phyloP scores from a whole-genome alignment of 2,329 filamentous ascomycete species.

The Thermoascus crustaceus region DNA sequence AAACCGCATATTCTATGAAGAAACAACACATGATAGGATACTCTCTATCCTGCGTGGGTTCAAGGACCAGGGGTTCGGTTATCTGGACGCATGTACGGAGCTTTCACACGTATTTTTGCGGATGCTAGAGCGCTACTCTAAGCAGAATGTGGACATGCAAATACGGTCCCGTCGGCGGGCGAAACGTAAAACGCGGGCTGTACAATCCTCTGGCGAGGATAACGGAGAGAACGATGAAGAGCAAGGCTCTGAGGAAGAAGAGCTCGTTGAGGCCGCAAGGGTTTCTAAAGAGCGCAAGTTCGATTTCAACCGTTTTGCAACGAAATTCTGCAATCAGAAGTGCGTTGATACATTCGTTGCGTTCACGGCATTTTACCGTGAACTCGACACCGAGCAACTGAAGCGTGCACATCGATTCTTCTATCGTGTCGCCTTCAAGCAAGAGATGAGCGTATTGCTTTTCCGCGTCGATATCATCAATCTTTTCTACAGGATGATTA shows the following conservation, averaged over 20 bases:
- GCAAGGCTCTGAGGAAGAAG: slow-evolving; percentile 60
- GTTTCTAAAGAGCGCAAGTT: slow-evolving; percentile 81
- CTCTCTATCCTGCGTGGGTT: slow-evolving; percentile 74
- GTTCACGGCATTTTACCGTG: slow-evolving; percentile 71
- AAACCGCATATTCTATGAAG: slow-evolving; percentile 96
- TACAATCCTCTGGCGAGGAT: slow-evolving; percentile 35
- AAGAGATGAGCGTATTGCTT: slow-evolving; percentile 79
- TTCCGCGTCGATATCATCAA: slow-evolving; percentile 87
- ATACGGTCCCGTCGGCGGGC: slow-evolving; percentile 72
- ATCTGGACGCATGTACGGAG: slow-evolving; percentile 85
- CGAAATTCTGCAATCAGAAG: slow-evolving; percentile 72
- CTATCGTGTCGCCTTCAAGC: slow-evolving; percentile 89
- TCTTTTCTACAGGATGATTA: slow-evolving; percentile 83
- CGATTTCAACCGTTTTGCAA: slow-evolving; percentile 77
- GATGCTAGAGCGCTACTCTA: slow-evolving; percentile 86
- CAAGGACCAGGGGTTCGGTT: slow-evolving; percentile 89
- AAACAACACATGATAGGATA: slow-evolving; percentile 82
- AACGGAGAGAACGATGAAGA: slow-evolving; percentile 51
- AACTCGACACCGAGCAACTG: slow-evolving; percentile 69
- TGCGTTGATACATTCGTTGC: slow-evolving; percentile 83
- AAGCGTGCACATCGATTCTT: slow-evolving; percentile 92
- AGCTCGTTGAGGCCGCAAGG: slow-evolving; percentile 61
- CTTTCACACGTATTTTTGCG: slow-evolving; percentile 84
- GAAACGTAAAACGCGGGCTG: slow-evolving; percentile 51
- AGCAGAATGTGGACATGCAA: slow-evolving; percentile 90